These are phyloP conservation scores for Phytophthora multivora DNA, from an alignment of 352 stramenopile species.

Conservation along the genomic window DNA sequence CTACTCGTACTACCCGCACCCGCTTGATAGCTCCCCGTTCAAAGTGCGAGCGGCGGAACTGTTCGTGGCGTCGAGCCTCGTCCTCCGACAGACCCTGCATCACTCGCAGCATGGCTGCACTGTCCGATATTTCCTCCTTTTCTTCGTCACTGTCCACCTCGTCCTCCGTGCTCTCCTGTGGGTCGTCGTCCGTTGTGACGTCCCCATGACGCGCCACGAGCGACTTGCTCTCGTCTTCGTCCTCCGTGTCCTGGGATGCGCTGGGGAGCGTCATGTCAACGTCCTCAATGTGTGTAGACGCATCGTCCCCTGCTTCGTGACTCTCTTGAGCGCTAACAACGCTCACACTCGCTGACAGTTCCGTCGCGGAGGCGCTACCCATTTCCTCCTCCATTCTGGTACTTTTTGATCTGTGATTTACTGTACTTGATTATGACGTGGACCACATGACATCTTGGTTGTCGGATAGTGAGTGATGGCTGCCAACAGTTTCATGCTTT, in stretches of 20 bases:
- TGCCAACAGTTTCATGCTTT: too few relatives aligned
- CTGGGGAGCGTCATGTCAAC: slow-evolving; percentile 38
- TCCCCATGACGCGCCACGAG: slow-evolving; percentile 26
- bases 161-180: slow-evolving; percentile 45
- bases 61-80: slow-evolving; percentile 74
- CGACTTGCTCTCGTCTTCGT: slow-evolving; percentile 41
- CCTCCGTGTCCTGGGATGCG: slow-evolving; percentile 49
- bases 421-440: neutral
- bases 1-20: slow-evolving; percentile 29
- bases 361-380: neutral
- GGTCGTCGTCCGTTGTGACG: slow-evolving; percentile 62
- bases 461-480: too few relatives aligned
- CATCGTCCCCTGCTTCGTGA: neutral
- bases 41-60: slow-evolving; percentile 86
- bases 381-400: slow-evolving; percentile 1
- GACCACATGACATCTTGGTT: slow-evolving; percentile 2
- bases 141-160: slow-evolving; percentile 60
- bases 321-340: neutral
- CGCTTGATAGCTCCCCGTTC: slow-evolving; percentile 81
- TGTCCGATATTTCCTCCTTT: slow-evolving; percentile 61
- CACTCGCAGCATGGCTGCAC: slow-evolving; percentile 77
- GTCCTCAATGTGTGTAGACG: slow-evolving; percentile 14
- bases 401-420: neutral
- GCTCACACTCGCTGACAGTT: neutral
- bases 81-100: slow-evolving; percentile 65